Evolutionary conservation across 768 basidiomycete genomes (phyloP).

Genomic region (Calocybe gangraenosa): DNA sequence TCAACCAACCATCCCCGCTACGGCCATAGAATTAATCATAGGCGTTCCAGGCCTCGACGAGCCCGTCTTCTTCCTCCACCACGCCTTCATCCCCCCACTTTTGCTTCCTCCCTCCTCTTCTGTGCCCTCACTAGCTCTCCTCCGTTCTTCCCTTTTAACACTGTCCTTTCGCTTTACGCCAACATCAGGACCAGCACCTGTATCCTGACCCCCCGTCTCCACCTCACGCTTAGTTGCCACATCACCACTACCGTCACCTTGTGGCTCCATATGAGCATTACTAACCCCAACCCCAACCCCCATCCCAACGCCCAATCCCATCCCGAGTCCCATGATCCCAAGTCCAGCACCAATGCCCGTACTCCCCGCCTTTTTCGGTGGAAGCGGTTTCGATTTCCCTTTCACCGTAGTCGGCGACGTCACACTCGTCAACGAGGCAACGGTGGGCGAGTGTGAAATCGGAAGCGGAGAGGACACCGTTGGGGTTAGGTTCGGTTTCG

Average conservation of each 20-base stretch:
- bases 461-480: background rate
- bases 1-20: background rate
- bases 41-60: conserved; percentile 18
- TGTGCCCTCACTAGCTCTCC: conserved; percentile 3
- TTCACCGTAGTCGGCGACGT: background rate
- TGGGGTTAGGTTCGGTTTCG: background rate
- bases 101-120: background rate
- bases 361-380: conserved; percentile 5
- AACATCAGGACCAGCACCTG: background rate
- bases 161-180: conserved; percentile 17
- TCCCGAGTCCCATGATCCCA: conserved; percentile 22
- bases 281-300: conserved; percentile 16
- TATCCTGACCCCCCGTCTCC: background rate
- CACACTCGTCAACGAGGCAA: no score
- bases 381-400: background rate
- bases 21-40: background rate
- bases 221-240: background rate
- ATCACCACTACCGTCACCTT: background rate
- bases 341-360: conserved; percentile 17
- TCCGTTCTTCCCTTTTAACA: conserved; percentile 20
- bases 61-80: conserved; percentile 15
- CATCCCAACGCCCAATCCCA: conserved; percentile 22
- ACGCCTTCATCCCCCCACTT: conserved; percentile 15
- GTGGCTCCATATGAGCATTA: background rate
- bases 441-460: background rate